Evolutionary conservation across 306 rosid species (phyloP), one percentile per base, ranked within the genome.

Genomic region (Vigna mungo): DNA sequence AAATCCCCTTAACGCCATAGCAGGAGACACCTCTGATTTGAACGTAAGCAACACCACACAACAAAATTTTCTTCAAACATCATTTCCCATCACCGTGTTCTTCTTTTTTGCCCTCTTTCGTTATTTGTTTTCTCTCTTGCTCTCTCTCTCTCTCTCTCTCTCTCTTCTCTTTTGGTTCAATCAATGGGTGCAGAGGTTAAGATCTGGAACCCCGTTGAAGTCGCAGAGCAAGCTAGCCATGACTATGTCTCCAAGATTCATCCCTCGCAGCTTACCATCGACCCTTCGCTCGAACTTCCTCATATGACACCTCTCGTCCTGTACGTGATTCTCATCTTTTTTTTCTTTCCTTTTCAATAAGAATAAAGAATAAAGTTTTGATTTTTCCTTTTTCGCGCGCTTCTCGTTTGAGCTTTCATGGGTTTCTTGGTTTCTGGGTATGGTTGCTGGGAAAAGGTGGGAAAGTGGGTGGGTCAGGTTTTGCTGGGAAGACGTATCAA

Each of bases 141-240:
- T n/a, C n/a, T n/a, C n/a, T n/a, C n/a, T n/a, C 6, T 37, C 43
- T 37, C 41, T 27, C 4, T 27, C 0, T 27, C 5, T 14, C 13
- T 16, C 9, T 34, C 68, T 36, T 36, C 27, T 72, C 16, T 12
- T 18, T 37, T 8, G 41, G 6, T 17, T 58, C 6, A 13, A 64
- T 21, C 0, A 43, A 84, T 89, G 91, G 94, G 91, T 76, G 91
- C 66, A 44, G 78, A 63, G 5, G 81, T 52, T 68, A 83, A 84
- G 68, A 85, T 86, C 84, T 90, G 93, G 91, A 80, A 92, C 77
- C 87, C 89, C 80, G 71, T 79, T 54, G 89, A 89, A 36, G 81
- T 85, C 20, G 93, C 92, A 0, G 78, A 53, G 23, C 81, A 83
- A 84, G 86, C 89, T 76, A 48, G 76, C 12, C 43, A 82, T 11